A percentile compares a stretch with the other conserved stretches of the same genome.
Conservation (phyloP, 2,329 filamentous ascomycete genomes). For the Pseudofabraea citricarpa region DNA sequence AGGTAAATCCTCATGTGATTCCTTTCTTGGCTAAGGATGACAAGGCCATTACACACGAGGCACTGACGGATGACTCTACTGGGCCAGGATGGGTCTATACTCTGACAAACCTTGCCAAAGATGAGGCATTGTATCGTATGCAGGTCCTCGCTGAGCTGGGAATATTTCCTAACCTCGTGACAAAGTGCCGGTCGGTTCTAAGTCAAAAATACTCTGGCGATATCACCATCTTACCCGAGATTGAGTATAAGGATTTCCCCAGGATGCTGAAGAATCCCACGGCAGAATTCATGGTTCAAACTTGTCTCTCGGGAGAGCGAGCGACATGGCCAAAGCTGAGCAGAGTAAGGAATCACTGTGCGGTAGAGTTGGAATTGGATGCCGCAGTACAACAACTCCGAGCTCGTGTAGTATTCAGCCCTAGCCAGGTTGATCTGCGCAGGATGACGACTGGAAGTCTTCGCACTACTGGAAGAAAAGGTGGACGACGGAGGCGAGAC, state of each 20-base stretch:
- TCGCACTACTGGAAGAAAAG: slow-evolving; percentile 5
- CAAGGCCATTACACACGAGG: slow-evolving; percentile 34
- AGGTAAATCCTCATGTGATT: slow-evolving; percentile 91
- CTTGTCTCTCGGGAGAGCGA: slow-evolving; percentile 71
- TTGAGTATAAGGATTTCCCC: slow-evolving; percentile 69
- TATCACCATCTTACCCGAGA: slow-evolving; percentile 86
- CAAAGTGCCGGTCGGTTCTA: slow-evolving; percentile 74
- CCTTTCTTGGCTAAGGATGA: slow-evolving; percentile 79
- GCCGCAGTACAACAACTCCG: slow-evolving; percentile 65
- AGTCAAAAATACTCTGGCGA: slow-evolving; percentile 92
- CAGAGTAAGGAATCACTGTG: slow-evolving; percentile 79
- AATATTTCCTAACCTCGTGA: slow-evolving; percentile 72
- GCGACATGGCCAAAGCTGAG: slow-evolving; percentile 91
- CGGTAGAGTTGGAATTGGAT: slow-evolving; percentile 82
- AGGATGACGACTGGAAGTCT: slow-evolving; percentile 20
- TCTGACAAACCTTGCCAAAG: slow-evolving; percentile 68
- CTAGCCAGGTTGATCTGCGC: slow-evolving; percentile 26
- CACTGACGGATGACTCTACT: slow-evolving; percentile 22
- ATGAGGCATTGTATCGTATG: slow-evolving; percentile 75
- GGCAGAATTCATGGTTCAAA: slow-evolving; percentile 77
- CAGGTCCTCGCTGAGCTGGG: slow-evolving; percentile 77
- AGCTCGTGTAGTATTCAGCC: slow-evolving; percentile 47
- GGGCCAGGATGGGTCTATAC: slow-evolving; percentile 54
- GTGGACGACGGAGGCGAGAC: slow-evolving; percentile 17
- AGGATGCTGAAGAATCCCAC: slow-evolving; percentile 80